Percentiles rank a stretch among this genome's conserved stretches.
Conservation (phyloP, 1,284 basidiomycete species). For the Chalciporus sp. region DNA sequence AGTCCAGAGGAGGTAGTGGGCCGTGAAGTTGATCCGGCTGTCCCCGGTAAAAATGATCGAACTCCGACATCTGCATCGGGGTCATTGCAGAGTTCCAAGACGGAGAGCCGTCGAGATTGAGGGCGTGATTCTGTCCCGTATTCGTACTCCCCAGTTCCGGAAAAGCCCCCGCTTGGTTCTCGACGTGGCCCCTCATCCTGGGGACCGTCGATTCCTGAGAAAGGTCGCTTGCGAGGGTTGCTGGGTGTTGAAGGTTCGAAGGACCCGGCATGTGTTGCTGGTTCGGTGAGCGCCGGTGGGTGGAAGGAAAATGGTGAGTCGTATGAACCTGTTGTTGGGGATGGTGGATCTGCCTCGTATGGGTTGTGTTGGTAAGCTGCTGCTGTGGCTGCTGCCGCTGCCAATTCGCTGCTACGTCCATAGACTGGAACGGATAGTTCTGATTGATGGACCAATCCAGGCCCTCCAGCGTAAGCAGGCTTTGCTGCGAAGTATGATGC, state of each 20-base stretch:
- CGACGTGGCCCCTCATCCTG: slow-evolving; percentile 46
- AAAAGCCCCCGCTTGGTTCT: slow-evolving; percentile 32
- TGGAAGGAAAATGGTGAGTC: slow-evolving; percentile 82
- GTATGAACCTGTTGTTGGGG: slow-evolving; percentile 33
- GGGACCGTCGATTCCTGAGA: slow-evolving; percentile 55
- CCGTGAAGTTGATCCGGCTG: slow-evolving; percentile 40
- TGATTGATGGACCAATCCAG: slow-evolving; percentile 52
- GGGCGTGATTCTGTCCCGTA: slow-evolving; percentile 71
- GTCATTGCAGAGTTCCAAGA: slow-evolving; percentile 86
- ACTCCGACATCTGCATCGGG: slow-evolving; percentile 39
- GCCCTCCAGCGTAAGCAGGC: slow-evolving; percentile 47
- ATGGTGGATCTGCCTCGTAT: slow-evolving; percentile 37
- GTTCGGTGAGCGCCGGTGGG: slow-evolving; percentile 58
- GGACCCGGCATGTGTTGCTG: slow-evolving; percentile 31
- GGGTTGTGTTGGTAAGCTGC: slow-evolving; percentile 30
- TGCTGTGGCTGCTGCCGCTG: slow-evolving; percentile 28
- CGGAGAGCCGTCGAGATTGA: slow-evolving; percentile 73
- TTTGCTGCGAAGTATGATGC: slow-evolving; percentile 53
- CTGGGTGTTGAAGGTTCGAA: slow-evolving; percentile 34
- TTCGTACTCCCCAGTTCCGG: slow-evolving; percentile 48
- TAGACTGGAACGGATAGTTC: slow-evolving; percentile 45
- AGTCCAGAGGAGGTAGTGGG: slow-evolving; percentile 52
- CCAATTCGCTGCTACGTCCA: slow-evolving; percentile 40
- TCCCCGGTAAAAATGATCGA: slow-evolving; percentile 40
- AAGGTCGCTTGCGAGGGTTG: slow-evolving; percentile 67